These are phyloP conservation scores for Kazachstania sp. DNA, from an alignment of 1,139 yeast genomes.

Conservation along the genomic window DNA sequence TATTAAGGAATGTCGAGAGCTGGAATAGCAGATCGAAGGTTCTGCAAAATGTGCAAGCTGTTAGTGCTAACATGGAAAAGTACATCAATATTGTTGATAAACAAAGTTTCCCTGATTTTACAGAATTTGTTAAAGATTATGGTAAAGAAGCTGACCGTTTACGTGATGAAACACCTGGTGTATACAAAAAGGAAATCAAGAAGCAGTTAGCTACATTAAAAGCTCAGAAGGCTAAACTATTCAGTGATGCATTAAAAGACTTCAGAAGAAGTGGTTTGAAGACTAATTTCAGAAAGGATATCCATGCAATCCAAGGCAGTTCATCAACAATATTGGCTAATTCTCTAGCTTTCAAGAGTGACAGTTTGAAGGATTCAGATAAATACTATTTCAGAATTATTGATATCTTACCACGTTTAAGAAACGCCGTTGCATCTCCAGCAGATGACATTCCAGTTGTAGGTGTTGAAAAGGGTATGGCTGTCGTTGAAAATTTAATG, in stretches of 20 bases:
- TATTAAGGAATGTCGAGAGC: constrained; percentile 29
- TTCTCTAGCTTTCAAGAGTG: constrained; percentile 39
- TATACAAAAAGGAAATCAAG: constrained; percentile 64
- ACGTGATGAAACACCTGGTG: constrained; percentile 68
- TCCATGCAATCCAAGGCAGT: constrained; percentile 51
- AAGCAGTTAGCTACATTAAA: constrained; percentile 64
- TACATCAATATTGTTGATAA: constrained; percentile 37
- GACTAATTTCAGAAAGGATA: constrained; percentile 55
- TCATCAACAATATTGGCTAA: constrained; percentile 55
- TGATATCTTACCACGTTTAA: constrained; percentile 72
- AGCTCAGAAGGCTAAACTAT: constrained; percentile 65
- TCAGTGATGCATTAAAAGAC: constrained; percentile 71
- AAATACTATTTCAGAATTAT: constrained; percentile 57
- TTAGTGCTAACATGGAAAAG: constrained; percentile 48
- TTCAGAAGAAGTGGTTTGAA: constrained; percentile 69
- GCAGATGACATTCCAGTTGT: constrained; percentile 68
- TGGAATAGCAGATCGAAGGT: constrained; percentile 53
- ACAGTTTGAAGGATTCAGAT: constrained; percentile 44
- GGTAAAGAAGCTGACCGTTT: constrained; percentile 53
- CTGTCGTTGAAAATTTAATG: constrained; percentile 68
- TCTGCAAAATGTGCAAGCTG: constrained; percentile 41
- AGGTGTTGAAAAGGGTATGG: constrained; percentile 70
- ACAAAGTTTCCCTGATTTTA: constrained; percentile 33
- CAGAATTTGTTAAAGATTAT: constrained; percentile 48
- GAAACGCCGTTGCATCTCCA: constrained; percentile 53